Evolutionary conservation across 805 yeast genomes (phyloP).

Genomic region (Torulaspora indica): DNA sequence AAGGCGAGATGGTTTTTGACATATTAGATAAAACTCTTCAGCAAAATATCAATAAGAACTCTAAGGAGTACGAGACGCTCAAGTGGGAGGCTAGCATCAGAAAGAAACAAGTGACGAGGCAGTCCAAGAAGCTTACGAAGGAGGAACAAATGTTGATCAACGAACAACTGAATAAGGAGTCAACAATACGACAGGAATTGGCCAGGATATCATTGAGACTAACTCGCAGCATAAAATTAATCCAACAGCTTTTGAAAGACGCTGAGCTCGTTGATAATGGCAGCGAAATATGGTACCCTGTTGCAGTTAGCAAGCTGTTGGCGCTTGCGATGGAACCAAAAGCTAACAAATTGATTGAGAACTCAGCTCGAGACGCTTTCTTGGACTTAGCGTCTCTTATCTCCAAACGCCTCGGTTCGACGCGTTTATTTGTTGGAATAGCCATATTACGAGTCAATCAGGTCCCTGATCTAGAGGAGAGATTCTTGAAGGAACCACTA

Average conservation of each 20-base stretch:
- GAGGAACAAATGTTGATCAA: conserved; percentile 67
- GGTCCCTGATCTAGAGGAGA: conserved; percentile 43
- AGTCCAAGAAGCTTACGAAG: conserved; percentile 57
- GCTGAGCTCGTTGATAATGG: conserved; percentile 60
- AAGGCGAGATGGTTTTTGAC: conserved; percentile 65
- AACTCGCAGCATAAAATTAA: conserved; percentile 48
- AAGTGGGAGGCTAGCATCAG: conserved; percentile 88
- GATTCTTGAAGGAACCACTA: conserved; percentile 48
- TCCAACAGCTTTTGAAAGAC: conserved; percentile 49
- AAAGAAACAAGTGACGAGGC: conserved; percentile 57
- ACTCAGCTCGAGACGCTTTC: conserved; percentile 46
- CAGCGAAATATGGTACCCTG: conserved; percentile 63
- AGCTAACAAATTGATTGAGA: conserved; percentile 40
- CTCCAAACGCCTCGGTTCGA: conserved; percentile 48
- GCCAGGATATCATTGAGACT: conserved; percentile 37
- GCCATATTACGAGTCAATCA: conserved; percentile 59
- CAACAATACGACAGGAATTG: conserved; percentile 48
- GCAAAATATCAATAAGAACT: conserved; percentile 56
- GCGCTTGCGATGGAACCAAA: conserved; percentile 39
- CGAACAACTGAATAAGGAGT: conserved; percentile 61
- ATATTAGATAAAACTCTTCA: conserved; percentile 46
- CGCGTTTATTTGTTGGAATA: conserved; percentile 56
- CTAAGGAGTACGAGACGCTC: conserved; percentile 77
- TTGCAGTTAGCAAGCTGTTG: conserved; percentile 51
- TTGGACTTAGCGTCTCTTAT: conserved; percentile 50